Base-by-base conservation (phyloP, 2,329 filamentous ascomycete species). In the Epichloe bromicola region DNA sequence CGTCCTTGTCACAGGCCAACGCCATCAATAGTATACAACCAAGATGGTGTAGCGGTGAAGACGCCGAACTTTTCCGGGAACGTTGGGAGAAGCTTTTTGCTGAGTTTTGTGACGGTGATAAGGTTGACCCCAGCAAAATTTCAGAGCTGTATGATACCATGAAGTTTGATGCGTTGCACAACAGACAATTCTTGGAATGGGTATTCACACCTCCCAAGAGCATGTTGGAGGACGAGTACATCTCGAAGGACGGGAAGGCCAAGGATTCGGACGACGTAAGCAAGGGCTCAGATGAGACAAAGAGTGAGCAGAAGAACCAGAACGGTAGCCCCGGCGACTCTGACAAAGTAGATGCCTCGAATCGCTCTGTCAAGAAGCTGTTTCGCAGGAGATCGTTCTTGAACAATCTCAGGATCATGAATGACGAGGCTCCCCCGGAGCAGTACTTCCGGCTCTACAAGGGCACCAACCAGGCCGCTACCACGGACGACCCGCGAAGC, bases 161-260 rank as follows among this genome's bases (percentile, higher is more conserved):
- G 93, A 98, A 98, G 67, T 98, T 97, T 57, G 93, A 98, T 65
- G 93, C 93, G 1, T 75, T 98, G 14, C 94, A 98, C 68, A 98
- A 98, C 63, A 83, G 93, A 2, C 88, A 89, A 55, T 98, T 98
- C 61, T 73, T 98, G 4, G 93, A 98, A 66, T 97, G 93, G 88
- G 85, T 96, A 0, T 98, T 98, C 60, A 95, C 89, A 15, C 93
- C 93, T 2, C 83, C 87, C 36, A 83, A 81, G 60, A 76, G 75
- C 53, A 87, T 95, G 69, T 72, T 91, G 11, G 85, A 86, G 50
- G 86, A 91, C 49, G 82, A 86, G 56, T 74, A 76, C 54, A 72
- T 66, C 46, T 63, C 62, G 26, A 71, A 69, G 34, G 71, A 75
- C 1, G 62, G 61, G 19, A 73, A 70, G 46, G 51, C 64, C 6